Evolutionary conservation across 2,329 filamentous ascomycete species (phyloP).

Genomic region (Epichloe glyceriae): DNA sequence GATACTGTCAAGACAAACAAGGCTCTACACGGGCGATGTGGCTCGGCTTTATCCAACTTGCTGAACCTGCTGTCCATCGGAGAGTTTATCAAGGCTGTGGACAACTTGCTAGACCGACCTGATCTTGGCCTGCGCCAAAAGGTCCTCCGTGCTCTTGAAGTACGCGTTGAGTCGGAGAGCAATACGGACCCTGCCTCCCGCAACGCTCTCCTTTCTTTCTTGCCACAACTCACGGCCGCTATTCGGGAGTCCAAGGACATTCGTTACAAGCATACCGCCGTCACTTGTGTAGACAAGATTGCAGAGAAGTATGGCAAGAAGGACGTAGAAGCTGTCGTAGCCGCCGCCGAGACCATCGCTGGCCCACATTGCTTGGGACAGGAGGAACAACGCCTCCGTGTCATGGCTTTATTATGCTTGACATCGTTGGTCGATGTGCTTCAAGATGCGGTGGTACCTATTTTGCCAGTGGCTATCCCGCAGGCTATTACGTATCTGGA

Average conservation of each 20-base stretch:
- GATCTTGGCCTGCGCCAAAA: slow-evolving; percentile 66
- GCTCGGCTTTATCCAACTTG: slow-evolving; percentile 64
- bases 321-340: slow-evolving; percentile 62
- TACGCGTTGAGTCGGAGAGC: slow-evolving; percentile 61
- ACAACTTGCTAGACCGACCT: slow-evolving; percentile 64
- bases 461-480: slow-evolving; percentile 64
- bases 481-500: slow-evolving; percentile 60
- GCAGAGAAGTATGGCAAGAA: slow-evolving; percentile 93
- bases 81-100: slow-evolving; percentile 81
- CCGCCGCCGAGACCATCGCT: slow-evolving; percentile 64
- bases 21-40: slow-evolving; percentile 43
- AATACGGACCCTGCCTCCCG: slow-evolving; percentile 57
- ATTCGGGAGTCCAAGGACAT: slow-evolving; percentile 61
- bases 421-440: slow-evolving; percentile 83
- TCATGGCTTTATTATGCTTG: slow-evolving; percentile 79
- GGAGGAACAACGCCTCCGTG: slow-evolving; percentile 55
- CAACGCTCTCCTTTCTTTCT: slow-evolving; percentile 59
- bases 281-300: slow-evolving; percentile 85
- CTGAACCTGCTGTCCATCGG: slow-evolving; percentile 73
- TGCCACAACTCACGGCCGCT: slow-evolving; percentile 65
- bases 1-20: slow-evolving; percentile 48
- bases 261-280: slow-evolving; percentile 69
- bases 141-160: slow-evolving; percentile 68
- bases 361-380: slow-evolving; percentile 65
- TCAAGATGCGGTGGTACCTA: slow-evolving; percentile 70